Evolutionary conservation across 1,284 basidiomycete genomes (phyloP).

Genomic region (Crepidotus sp.): DNA sequence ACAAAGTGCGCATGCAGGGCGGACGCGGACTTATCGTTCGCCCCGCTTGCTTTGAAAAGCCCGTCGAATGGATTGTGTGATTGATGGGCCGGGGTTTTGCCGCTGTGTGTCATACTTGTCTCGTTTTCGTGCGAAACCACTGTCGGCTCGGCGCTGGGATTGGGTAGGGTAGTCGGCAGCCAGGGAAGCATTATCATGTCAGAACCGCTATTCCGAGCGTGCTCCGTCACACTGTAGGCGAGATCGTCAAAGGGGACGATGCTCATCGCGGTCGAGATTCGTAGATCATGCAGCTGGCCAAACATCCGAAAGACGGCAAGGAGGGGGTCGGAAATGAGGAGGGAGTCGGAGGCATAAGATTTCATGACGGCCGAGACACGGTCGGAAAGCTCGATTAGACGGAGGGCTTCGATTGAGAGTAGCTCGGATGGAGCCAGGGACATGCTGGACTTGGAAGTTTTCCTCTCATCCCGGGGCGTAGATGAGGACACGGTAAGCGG

Average conservation of each 20-base stretch:
- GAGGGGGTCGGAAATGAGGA: slow-evolving; percentile 72
- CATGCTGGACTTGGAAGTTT: slow-evolving; percentile 9
- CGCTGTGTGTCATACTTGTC: not conserved
- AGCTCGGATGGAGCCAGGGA: slow-evolving; percentile 13
- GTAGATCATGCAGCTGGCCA: slow-evolving; percentile 66
- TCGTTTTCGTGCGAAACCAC: slow-evolving; percentile 9
- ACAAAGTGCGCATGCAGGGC: slow-evolving; percentile 73
- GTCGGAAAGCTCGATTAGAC: slow-evolving; percentile 85
- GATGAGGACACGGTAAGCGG: not conserved
- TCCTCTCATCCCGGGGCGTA: not conserved
- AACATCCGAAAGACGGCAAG: slow-evolving; percentile 82
- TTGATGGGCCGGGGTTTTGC: slow-evolving; percentile 9
- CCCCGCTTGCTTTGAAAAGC: slow-evolving; percentile 40
- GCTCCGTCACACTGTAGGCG: slow-evolving; percentile 55
- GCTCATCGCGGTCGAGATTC: slow-evolving; percentile 60
- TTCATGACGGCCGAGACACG: slow-evolving; percentile 88
- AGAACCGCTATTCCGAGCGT: slow-evolving; percentile 50
- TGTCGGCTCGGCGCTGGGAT: slow-evolving; percentile 14
- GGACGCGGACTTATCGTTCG: slow-evolving; percentile 29
- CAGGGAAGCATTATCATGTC: slow-evolving; percentile 85
- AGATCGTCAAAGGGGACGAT: slow-evolving; percentile 66
- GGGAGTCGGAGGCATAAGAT: slow-evolving; percentile 65
- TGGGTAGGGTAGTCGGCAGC: slow-evolving; percentile 34
- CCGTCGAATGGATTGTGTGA: slow-evolving; percentile 51
- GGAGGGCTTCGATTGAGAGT: slow-evolving; percentile 57